These are phyloP conservation scores for Globisporangium echinulatum DNA, from an alignment of 352 stramenopile species.

Conservation along the genomic window DNA sequence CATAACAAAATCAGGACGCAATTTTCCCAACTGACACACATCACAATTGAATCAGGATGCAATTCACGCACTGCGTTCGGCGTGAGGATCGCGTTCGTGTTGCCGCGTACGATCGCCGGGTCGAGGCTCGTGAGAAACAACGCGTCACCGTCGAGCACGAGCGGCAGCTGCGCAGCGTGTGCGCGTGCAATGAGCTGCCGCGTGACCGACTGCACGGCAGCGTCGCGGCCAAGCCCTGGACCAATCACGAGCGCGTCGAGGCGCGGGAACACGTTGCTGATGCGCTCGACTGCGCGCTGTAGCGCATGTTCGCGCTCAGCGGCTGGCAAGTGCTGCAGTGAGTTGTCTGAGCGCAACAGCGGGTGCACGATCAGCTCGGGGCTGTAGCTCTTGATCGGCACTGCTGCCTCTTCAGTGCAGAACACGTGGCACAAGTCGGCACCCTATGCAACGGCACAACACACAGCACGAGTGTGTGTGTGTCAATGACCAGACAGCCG, in stretches of 20 bases:
- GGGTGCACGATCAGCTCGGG: conserved; percentile 95
- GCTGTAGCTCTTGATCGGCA: conserved; percentile 97
- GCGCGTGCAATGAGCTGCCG: conserved; percentile 68
- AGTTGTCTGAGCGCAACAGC: conserved; percentile 55
- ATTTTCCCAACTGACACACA: no score
- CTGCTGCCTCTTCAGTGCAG: conserved; percentile 89
- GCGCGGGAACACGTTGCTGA: conserved; percentile 52
- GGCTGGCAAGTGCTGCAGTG: conserved; percentile 3
- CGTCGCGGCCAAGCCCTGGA: conserved; percentile 90
- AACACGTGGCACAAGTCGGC: conserved; percentile 95
- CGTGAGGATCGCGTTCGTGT: conserved; percentile 87
- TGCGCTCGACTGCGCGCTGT: conserved; percentile 30
- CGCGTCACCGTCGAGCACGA: conserved; percentile 95
- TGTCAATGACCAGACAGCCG: neutral
- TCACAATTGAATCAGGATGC: neutral
- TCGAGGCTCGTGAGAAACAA: conserved; percentile 87
- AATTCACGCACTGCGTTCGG: conserved; percentile 81
- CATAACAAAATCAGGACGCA: no score
- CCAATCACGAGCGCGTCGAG: conserved; percentile 87
- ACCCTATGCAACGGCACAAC: conserved; percentile 32
- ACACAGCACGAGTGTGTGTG: neutral
- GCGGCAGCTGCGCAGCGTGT: conserved; percentile 53
- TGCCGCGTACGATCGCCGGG: conserved; percentile 50
- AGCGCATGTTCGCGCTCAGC: conserved; percentile 18
- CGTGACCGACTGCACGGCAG: conserved; percentile 75